A percentile compares a stretch with the other conserved stretches of the same genome.
Conservation (phyloP, 2,329 filamentous ascomycete genomes). For the Aspergillus sp. region DNA sequence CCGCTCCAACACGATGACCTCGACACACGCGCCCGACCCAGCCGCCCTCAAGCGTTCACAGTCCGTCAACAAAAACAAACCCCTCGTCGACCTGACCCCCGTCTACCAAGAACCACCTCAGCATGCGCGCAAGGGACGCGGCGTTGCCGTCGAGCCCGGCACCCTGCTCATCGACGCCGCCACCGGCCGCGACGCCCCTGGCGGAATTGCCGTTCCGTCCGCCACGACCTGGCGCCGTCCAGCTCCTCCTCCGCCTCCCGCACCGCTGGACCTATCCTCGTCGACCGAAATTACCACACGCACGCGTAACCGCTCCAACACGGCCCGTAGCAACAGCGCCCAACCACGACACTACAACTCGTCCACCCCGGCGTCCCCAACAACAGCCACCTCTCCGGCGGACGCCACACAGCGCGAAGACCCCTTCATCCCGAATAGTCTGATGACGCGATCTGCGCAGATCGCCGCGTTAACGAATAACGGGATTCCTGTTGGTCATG, state of each 20-base stretch:
- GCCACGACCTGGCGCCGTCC: constrained; percentile 41
- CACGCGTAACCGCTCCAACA: constrained; percentile 36
- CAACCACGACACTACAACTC: constrained; percentile 12
- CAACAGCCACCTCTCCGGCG: constrained; percentile 4
- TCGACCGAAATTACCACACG: constrained; percentile 9
- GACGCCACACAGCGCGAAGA: constrained; percentile 14
- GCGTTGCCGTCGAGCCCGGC: constrained; percentile 45
- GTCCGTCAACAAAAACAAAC: constrained; percentile 53
- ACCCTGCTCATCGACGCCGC: constrained; percentile 43
- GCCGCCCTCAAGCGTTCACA: constrained; percentile 41
- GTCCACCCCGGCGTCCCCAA: constrained; percentile 9
- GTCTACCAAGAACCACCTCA: constrained; percentile 62
- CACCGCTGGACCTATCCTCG: constrained; percentile 12
- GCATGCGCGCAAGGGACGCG: constrained; percentile 35
- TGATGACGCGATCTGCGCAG: constrained; percentile 32
- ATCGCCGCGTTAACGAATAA: constrained; percentile 15
- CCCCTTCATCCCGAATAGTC: constrained; percentile 38
- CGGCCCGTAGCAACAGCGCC: constrained; percentile 28
- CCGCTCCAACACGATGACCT: constrained; percentile 36
- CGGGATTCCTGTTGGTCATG: constrained; percentile 32
- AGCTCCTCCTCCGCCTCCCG: neutral
- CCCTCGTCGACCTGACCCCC: constrained; percentile 68
- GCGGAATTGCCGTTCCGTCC: constrained; percentile 36
- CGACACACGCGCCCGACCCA: constrained; percentile 22
- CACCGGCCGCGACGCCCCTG: constrained; percentile 38